phyloP scores from a whole-genome alignment of 1,284 basidiomycete genomes.

The Cryptococcus deneoformans region DNA sequence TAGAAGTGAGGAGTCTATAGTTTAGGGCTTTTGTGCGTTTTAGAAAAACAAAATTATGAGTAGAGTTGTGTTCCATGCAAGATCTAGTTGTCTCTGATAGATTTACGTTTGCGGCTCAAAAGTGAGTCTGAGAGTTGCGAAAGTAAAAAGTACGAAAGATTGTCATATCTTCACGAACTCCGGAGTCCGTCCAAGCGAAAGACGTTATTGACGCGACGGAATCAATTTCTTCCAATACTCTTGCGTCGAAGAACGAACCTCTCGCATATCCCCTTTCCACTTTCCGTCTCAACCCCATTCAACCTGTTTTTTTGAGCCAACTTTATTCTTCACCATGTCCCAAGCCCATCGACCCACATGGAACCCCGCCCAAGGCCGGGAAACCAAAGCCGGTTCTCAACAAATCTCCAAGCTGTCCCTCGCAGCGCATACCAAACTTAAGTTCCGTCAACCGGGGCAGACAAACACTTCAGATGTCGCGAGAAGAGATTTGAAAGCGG shows the following conservation, averaged over 20 bases:
- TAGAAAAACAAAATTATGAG: too few species aligned
- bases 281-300: not conserved
- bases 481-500: slow-evolving; percentile 73
- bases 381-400: slow-evolving; percentile 73
- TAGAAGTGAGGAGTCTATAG: not conserved
- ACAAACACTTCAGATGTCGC: slow-evolving; percentile 70
- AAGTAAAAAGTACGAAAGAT: not conserved
- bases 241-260: not conserved
- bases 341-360: slow-evolving; percentile 50
- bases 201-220: slow-evolving; percentile 1
- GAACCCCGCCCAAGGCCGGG: slow-evolving; percentile 49
- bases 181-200: not conserved
- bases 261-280: not conserved
- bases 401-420: slow-evolving; percentile 87
- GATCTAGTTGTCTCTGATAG: too few species aligned
- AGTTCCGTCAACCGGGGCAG: slow-evolving; percentile 89
- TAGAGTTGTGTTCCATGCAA: too few species aligned
- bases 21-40: not conserved
- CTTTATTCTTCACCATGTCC: slow-evolving; percentile 34
- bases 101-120: too few species aligned
- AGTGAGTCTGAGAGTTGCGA: not conserved
- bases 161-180: not conserved
- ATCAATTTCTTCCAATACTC: slow-evolving; percentile 5
- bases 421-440: slow-evolving; percentile 90
- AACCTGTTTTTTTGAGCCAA: not conserved